Evolutionary conservation across 2,329 filamentous ascomycete species (phyloP).

Genomic region (Podosphaera xanthii): DNA sequence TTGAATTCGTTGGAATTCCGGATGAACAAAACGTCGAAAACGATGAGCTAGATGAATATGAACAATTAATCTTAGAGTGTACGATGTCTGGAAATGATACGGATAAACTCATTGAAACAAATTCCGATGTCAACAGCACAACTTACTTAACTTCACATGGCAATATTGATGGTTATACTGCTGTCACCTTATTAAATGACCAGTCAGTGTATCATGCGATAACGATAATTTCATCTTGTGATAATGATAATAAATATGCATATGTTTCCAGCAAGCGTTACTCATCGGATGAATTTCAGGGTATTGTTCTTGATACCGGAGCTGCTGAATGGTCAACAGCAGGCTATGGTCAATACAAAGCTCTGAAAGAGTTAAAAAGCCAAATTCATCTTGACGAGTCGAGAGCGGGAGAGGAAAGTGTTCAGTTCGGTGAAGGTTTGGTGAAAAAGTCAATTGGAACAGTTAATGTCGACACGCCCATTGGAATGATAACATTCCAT

Average conservation of each 20-base stretch:
- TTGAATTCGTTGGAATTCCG: background rate
- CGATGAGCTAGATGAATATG: background rate
- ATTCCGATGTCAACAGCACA: background rate
- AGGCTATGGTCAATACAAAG: no score
- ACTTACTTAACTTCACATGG: background rate
- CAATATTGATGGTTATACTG: background rate
- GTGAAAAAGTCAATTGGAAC: no score
- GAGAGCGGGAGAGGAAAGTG: no score
- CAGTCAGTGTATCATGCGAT: background rate
- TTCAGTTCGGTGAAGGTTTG: no score
- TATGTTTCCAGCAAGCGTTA: no score
- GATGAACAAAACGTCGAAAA: background rate
- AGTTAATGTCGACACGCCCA: no score
- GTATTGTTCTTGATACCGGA: no score
- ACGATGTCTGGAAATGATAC: background rate
- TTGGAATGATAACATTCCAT: no score
- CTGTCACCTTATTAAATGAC: background rate
- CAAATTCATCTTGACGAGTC: no score
- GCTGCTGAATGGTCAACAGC: no score
- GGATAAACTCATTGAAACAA: background rate
- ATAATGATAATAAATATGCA: background rate
- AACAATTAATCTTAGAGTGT: conserved; percentile 1
- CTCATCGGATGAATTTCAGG: no score
- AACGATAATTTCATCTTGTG: background rate
- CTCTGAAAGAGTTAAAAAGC: no score